Base-by-base conservation (phyloP, 208 protist species). In the Tetramitus jugosus region DNA sequence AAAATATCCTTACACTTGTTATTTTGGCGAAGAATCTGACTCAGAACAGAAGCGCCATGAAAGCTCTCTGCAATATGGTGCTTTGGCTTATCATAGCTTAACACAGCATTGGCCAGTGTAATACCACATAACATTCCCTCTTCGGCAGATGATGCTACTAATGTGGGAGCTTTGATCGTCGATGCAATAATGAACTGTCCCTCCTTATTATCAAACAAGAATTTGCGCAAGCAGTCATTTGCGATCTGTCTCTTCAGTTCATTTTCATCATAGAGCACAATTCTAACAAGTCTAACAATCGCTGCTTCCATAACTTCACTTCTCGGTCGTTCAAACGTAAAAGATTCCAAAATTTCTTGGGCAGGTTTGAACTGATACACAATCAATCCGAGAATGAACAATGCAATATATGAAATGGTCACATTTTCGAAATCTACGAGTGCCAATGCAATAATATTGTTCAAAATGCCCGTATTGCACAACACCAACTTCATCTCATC, bases 51-150 rank as follows among this genome's bases (percentile, higher is more conserved):
- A 56, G 17, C 10, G 0, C n/a, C 67, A 74, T 53, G 26, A 74
- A 74, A 20, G 53, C 42, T 37, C 49, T 71, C 64, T 13, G 35
- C 20, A n/a, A 29, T 43, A 13, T 49, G 39, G 31, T 49, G 17
- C 49, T 71, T 71, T 49, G 64, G 64, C 33, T 71, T 46, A 14
- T 49, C 3, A 31, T 40, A 53, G 7, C 35, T 29, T 13, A 74
- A 74, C 37, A 74, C 33, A 8, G 67, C 40, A 53, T 74, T n/a
- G 0, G 42, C 35, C 53, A 74, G 23, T 26, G 37, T 37, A 56
- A 74, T 74, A 53, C 67, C 67, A 26, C 42, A 56, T 26, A 74
- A 53, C 67, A 74, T 74, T 6, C 42, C 13, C n/a, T 74, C 40
- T 37, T 74, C 67, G 3, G 6, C 3, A 4, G n/a, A 39, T n/a